Evolutionary conservation across 2,329 filamentous ascomycete genomes (phyloP), one percentile per base, ranked within the genome.

Genomic region (Monosporascus sp.): DNA sequence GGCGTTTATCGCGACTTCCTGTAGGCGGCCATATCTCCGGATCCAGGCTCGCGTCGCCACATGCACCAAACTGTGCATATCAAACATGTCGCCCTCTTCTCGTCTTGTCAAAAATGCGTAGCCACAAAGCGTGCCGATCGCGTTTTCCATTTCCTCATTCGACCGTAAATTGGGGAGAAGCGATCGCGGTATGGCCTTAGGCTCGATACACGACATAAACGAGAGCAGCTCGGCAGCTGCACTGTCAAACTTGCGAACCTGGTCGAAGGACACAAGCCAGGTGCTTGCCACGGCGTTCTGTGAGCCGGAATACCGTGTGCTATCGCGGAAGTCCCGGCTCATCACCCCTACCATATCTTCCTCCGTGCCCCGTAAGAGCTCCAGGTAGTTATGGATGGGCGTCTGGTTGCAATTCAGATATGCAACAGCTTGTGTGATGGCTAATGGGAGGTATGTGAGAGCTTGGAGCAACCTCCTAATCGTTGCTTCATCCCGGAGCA

Each of bases 231-330:
- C 52, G 37, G 68, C 69, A 1, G 74, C 74, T 4, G 58, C 36
- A 2, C 49, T 5, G 46, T 72, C 56, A 1, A 25, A 52, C 31
- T 56, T 52, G 20, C 55, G 57, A 24, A 76, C 72, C 31, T 70
- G 64, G 17, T 72, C 59, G 36, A 77, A 73, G 0, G 74, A 75
- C 17, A 77, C 63, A 1, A 72, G 56, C 62, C 67, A 73, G 1
- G 74, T 74, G 0, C 64, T 66, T 5, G 69, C 69, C 2, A 76
- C 61, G 1, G 72, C 63, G 22, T 71, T 67, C 43, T 67, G 65
- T 1, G 69, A 60, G 1, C 49, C 55, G 14, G 39, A 51, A 54
- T 73, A 70, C 25, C 66, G 64, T 2, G 52, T 62, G 2, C 62
- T 57, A 52, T 74, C 72, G 4, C 57, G 56, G 27, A 73, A 71